Base-by-base conservation (phyloP, 805 yeast genomes). In the Priceomyces castillae region DNA sequence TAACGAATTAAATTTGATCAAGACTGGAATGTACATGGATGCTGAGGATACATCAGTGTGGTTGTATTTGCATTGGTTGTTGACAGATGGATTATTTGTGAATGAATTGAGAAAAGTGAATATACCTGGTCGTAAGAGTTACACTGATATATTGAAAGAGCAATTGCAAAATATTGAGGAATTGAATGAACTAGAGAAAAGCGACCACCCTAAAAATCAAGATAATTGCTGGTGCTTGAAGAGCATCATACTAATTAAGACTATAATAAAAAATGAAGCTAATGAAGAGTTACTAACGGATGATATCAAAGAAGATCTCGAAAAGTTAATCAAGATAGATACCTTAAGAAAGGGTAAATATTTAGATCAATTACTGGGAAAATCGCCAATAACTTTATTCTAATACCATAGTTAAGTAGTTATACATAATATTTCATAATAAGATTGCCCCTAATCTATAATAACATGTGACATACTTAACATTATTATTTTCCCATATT, bases 21-120 rank as follows among this genome's bases (percentile, higher is more conserved):
- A 82, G 46, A 84, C 87, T 22, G 99, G 98, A 0, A 80, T 89
- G 65, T 88, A 82, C 57, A 88, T 95, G 51, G 98, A 94, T 59
- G 90, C 96, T 0, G 92, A 87, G 41, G 99, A 94, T 58, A 90
- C 95, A 35, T 86, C 97, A 0, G 85, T 88, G 0, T 94, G 98
- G 97, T 73, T 86, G 1, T 94, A 90, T 58, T 73, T 88, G 46
- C 77, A 82, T 40, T 94, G 98, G 98, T 69, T 92, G 17, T 57
- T 79, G 6, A 69, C 74, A 5, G 74, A 74, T 30, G 61, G 59
- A 10, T 64, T 76, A 26, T 67, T 78, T 28, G 56, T 59, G 4
- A 43, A 47, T n/a, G 56, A 49, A 7, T 50, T 64, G 39, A 41
- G 43, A 22, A 11, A 23, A 5, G 30, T 35, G 4, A n/a, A 41